These are phyloP conservation scores for Macrolepiota fuliginosa DNA, from an alignment of 768 basidiomycete species.

Conservation along the genomic window DNA sequence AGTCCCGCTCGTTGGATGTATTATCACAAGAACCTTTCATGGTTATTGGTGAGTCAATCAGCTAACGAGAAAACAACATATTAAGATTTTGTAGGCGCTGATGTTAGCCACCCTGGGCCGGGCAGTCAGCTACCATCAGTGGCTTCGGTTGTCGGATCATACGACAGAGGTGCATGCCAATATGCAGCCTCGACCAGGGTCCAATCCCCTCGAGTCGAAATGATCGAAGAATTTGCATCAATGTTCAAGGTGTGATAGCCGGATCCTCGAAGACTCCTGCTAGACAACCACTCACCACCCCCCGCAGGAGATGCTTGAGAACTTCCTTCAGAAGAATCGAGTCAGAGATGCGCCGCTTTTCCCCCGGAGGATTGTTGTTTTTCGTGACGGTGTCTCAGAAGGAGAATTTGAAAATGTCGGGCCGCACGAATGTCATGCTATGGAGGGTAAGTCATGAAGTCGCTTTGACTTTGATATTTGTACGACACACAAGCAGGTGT, in stretches of 20 bases:
- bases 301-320: constrained; percentile 19
- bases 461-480: constrained; percentile 8
- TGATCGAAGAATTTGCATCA: constrained; percentile 38
- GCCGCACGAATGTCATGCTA: constrained; percentile 40
- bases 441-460: constrained; percentile 32
- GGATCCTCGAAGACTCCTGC: not conserved
- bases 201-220: constrained; percentile 46
- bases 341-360: not conserved
- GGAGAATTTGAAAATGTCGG: constrained; percentile 37
- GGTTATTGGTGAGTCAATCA: constrained; percentile 32
- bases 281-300: not conserved
- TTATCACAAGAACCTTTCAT: constrained; percentile 32
- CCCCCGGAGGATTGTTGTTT: constrained; percentile 38
- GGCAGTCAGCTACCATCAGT: constrained; percentile 53
- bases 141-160: constrained; percentile 56
- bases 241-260: constrained; percentile 33
- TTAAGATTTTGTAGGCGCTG: constrained; percentile 39
- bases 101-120: constrained; percentile 63
- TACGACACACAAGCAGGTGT: not conserved
- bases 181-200: constrained; percentile 43
- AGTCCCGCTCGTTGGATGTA: constrained; percentile 13
- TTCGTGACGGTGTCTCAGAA: constrained; percentile 47
- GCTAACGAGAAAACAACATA: not conserved
- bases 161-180: constrained; percentile 39
- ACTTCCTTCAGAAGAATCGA: constrained; percentile 16